Evolutionary conservation across 441 rosid species (phyloP).

Genomic region (Bruguiera hainesii): DNA sequence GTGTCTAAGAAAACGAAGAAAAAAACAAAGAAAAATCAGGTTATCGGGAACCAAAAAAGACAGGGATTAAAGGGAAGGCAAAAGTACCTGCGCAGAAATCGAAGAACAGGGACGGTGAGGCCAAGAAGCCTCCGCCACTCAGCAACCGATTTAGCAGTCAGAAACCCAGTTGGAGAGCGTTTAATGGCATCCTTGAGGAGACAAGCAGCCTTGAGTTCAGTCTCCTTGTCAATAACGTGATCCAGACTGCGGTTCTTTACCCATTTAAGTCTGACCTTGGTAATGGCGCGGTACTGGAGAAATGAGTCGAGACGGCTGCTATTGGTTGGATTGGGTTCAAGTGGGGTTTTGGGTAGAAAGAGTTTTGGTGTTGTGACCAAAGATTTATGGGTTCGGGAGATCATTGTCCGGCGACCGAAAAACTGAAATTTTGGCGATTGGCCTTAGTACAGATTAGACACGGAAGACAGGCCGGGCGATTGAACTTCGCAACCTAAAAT

Average conservation of each 20-base stretch:
- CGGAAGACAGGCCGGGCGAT: too few relatives aligned
- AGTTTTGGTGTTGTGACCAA: constrained; percentile 25
- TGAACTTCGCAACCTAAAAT: too few relatives aligned
- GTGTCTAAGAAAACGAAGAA: neutral
- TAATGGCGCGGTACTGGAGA: constrained; percentile 27
- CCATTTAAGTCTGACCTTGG: constrained; percentile 89
- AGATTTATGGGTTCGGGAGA: constrained; percentile 28
- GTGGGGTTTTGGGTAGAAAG: constrained; percentile 12
- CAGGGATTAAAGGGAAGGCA: neutral
- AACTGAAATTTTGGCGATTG: too few relatives aligned
- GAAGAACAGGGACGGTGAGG: constrained; percentile 90
- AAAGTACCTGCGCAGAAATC: constrained; percentile 80
- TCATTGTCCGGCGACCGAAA: constrained; percentile 22
- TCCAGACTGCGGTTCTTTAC: constrained; percentile 82
- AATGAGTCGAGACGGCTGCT: constrained; percentile 7
- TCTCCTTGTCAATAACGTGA: constrained; percentile 77
- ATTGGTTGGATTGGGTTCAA: constrained; percentile 24
- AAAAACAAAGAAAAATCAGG: neutral
- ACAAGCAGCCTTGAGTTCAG: constrained; percentile 91
- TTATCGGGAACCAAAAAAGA: too few relatives aligned
- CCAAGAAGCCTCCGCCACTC: constrained; percentile 96
- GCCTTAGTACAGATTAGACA: too few relatives aligned
- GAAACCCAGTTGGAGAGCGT: constrained; percentile 81
- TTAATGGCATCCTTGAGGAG: constrained; percentile 88
- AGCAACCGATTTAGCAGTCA: constrained; percentile 79